Base-by-base conservation (phyloP, 257 asterid species). In the Penstemon eatonii region DNA sequence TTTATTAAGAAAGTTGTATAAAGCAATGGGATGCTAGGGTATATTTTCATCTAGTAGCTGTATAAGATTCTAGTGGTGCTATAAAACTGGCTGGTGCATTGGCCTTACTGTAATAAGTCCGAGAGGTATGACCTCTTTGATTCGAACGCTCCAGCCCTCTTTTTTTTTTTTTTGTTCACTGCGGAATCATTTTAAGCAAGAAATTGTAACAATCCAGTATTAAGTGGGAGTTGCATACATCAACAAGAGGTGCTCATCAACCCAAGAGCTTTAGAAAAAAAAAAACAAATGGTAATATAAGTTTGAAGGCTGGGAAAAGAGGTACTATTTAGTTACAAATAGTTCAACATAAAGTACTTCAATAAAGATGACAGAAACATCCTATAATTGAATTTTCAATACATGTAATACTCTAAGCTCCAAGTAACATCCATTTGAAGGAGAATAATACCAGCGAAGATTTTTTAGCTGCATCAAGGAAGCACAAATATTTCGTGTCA, bases 321-420 rank as follows among this genome's bases (percentile, higher is more conserved):
- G 11, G 59, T 19, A 8, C 44, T 5, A 67, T 36, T 6, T 38
- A 64, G n/a, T 11, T 13, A 53, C 5, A 33, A 38, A n/a, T 70
- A 41, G 57, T 66, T 51, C 55, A 66, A 41, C 41, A 13, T 50
- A 41, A 66, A 18, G 49, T 46, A 49, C 66, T 54, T 44, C 59
- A 68, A 46, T 62, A 56, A 68, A 56, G 54, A 54, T 44, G 33
- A 40, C n/a, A 50, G 13, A 49, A 8, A 10, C 51, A 33, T 59
- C 43, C 54, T 38, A 25, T 53, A 62, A 33, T 40, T 4, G 52
- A 12, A 46, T 18, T 63, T 43, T 52, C 8, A 6, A 10, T 41
- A 39, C 46, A 8, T 54, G 18, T 45, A 36, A 68, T 42, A 60
- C 13, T 45, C 62, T 37, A 56, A 19, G 43, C 60, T 37, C 59